These are phyloP conservation scores for Plicaturopsis crispa DNA, from an alignment of 768 basidiomycete genomes.

Conservation along the genomic window DNA sequence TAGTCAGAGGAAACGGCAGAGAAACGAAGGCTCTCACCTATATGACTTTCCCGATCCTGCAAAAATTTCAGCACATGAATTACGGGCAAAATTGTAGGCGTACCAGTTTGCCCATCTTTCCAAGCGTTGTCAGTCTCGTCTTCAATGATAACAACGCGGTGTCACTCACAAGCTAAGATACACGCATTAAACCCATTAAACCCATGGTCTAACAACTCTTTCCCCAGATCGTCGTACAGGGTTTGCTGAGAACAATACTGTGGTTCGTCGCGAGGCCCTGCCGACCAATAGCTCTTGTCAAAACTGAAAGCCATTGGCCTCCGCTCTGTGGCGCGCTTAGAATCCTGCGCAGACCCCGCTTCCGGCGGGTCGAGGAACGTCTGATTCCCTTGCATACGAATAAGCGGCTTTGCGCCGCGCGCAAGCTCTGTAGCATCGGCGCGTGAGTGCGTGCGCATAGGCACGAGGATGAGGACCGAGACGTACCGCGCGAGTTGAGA, in stretches of 20 bases:
- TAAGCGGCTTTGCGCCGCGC: conserved; percentile 88
- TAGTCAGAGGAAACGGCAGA: conserved; percentile 2
- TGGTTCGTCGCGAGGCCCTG: conserved; percentile 82
- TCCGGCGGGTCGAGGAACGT: conserved; percentile 92
- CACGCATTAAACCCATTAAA: conserved; percentile 97
- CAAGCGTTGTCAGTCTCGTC: not conserved
- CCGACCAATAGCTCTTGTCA: conserved; percentile 98
- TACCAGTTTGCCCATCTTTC: conserved; percentile 80
- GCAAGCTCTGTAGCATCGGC: conserved; percentile 59
- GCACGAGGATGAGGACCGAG: conserved; percentile 3
- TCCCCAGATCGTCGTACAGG: conserved; percentile 88
- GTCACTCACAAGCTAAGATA: conserved; percentile 91
- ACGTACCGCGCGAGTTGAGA: conserved; percentile 87
- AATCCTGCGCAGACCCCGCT: conserved; percentile 52
- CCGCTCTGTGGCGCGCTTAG: conserved; percentile 82
- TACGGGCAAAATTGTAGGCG: conserved; percentile 16
- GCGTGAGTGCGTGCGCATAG: not conserved
- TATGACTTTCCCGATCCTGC: conserved; percentile 89
- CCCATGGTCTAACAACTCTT: conserved; percentile 90
- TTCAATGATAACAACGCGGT: too few species aligned
- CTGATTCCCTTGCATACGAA: conserved; percentile 92
- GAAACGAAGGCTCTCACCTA: conserved; percentile 43
- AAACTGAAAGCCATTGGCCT: conserved; percentile 90
- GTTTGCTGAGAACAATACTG: conserved; percentile 93
- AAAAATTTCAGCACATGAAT: conserved; percentile 4